These are phyloP conservation scores for Porpolomopsis calyptriformis DNA, from an alignment of 768 basidiomycete species.

Conservation along the genomic window DNA sequence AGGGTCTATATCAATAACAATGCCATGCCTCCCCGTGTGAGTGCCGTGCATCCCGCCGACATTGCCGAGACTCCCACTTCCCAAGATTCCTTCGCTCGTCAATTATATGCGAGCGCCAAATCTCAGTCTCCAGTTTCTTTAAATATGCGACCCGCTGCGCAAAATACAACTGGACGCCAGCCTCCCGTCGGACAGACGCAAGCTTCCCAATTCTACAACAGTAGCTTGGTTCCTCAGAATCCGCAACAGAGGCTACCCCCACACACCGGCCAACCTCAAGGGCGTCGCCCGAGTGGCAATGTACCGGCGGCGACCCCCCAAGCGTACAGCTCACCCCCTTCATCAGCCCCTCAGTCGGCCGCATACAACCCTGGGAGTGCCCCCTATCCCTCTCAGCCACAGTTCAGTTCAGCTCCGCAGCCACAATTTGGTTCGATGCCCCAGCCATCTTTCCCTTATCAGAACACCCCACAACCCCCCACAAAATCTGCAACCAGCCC, in stretches of 20 bases:
- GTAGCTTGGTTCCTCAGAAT: not conserved
- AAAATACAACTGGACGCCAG: not conserved
- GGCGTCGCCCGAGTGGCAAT: not conserved
- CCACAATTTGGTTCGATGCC: too few species aligned
- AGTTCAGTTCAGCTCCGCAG: not conserved
- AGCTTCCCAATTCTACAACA: not conserved
- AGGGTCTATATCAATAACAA: not conserved
- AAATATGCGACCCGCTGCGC: too few species aligned
- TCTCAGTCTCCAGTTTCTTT: not conserved
- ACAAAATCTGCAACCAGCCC: too few species aligned
- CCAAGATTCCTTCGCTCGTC: not conserved
- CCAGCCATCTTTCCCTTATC: too few species aligned
- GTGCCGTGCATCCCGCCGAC: not conserved
- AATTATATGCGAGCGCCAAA: not conserved
- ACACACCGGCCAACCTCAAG: not conserved
- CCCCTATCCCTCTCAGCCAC: not conserved
- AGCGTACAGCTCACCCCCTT: too few species aligned
- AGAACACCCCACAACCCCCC: too few species aligned
- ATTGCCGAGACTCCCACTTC: not conserved
- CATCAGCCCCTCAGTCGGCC: not conserved
- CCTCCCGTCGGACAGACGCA: not conserved
- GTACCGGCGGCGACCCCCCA: not conserved
- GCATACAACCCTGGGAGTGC: not conserved
- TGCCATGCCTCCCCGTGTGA: not conserved
- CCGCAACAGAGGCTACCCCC: not conserved